Conservation (phyloP, 1,139 yeast genomes). For the Maudiozyma humilis region DNA sequence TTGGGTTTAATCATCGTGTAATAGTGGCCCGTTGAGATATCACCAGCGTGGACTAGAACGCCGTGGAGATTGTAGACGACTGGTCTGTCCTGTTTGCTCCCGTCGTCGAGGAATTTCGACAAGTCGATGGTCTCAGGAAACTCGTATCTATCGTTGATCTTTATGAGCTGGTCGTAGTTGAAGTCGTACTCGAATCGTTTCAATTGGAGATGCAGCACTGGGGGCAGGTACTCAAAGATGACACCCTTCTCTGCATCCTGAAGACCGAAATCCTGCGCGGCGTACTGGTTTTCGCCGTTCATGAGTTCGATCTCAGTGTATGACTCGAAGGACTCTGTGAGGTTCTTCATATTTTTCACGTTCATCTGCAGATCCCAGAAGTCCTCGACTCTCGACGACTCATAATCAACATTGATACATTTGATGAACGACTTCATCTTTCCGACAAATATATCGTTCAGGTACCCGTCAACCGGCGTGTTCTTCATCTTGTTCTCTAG, state of each 20-base stretch:
- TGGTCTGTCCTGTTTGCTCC: conserved; percentile 44
- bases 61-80: conserved; percentile 84
- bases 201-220: conserved; percentile 84
- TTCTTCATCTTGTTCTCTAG: conserved; percentile 90
- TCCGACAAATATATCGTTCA: conserved; percentile 85
- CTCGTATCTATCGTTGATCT: conserved; percentile 87
- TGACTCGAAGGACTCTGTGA: conserved; percentile 71
- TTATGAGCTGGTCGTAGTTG: conserved; percentile 78
- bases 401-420: conserved; percentile 92
- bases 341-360: conserved; percentile 71
- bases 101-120: conserved; percentile 66
- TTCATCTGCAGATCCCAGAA: conserved; percentile 97
- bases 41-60: conserved; percentile 92
- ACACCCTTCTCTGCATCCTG: conserved; percentile 98
- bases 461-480: conserved; percentile 68
- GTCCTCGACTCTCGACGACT: conserved; percentile 85
- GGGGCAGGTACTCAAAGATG: conserved; percentile 82
- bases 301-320: conserved; percentile 83
- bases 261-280: conserved; percentile 83
- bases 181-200: conserved; percentile 94
- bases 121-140: conserved; percentile 80
- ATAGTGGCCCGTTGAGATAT: conserved; percentile 91
- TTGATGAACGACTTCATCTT: conserved; percentile 92
- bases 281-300: conserved; percentile 92
- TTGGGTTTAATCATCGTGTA: conserved; percentile 87